Base-by-base conservation (phyloP, 1,284 basidiomycete species). In the Microbotryum intermedium region DNA sequence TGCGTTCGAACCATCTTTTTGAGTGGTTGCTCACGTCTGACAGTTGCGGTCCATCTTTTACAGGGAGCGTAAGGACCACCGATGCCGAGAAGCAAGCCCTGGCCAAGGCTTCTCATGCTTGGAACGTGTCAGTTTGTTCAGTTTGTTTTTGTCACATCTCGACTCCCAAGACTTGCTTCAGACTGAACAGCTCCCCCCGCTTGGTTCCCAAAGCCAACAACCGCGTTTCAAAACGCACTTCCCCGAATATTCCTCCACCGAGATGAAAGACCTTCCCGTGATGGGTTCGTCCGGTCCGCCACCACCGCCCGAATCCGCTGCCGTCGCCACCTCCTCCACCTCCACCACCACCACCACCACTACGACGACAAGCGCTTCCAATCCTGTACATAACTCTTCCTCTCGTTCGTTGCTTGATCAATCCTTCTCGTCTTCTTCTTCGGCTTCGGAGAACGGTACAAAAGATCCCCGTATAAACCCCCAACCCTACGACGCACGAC, bases 181-280 rank as follows among this genome's bases (percentile, higher is more conserved):
- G 11, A 7, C 45, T 25, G 39, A 39, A 25, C 0, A 21, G 20
- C 26, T 16, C 4, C 18, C 45, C 18, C 21, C 11, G 13, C 45
- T 26, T 25, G 6, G 26, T 26, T 50, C 50, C 5, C 49, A 64
- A 53, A 56, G 66, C 13, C 46, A 57, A 23, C 67, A 71, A 20
- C 59, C 67, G 13, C 70, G 70, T 30, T 72, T 72, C 61, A 60
- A 57, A 34, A 57, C 62, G 23, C 59, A 70, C 28, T 71, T 71
- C 49, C 65, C 69, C 8, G 71, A 72, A 13, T 72, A 71, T 50
- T 61, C 63, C 13, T 23, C 6, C 3, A 21, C 59, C 13, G 50
- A 42, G 13, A 55, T 63, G 56, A 47, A 45, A n/a, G 57, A 65
- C 53, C 39, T 68, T 25, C 71, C 71, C 9, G 68, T 69, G 21